Evolutionary conservation across 2,329 filamentous ascomycete genomes (phyloP).

Genomic region (Epichloe typhina): DNA sequence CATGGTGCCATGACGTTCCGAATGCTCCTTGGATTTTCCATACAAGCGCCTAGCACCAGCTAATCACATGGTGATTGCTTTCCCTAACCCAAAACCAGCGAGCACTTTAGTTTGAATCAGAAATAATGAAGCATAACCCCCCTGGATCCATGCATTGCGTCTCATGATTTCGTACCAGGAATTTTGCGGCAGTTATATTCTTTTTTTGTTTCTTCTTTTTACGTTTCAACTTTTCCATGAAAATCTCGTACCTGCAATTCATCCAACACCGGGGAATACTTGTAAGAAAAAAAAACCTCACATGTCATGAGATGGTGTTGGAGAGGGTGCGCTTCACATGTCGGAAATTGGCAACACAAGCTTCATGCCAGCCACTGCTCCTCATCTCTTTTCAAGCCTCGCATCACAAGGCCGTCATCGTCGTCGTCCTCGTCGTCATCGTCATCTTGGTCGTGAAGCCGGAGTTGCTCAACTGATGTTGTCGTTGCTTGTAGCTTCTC

Average conservation of each 20-base stretch:
- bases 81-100: neutral
- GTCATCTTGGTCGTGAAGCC: conserved; percentile 28
- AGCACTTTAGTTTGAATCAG: neutral
- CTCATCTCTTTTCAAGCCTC: conserved; percentile 41
- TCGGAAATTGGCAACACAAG: neutral
- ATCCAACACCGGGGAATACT: neutral
- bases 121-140: neutral
- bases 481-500: conserved; percentile 22
- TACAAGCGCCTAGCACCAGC: too few species aligned
- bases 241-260: neutral
- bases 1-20: too few species aligned
- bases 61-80: neutral
- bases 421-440: conserved; percentile 36
- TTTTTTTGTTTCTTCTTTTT: neutral
- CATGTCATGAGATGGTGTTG: neutral
- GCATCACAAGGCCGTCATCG: conserved; percentile 46
- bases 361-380: conserved; percentile 44
- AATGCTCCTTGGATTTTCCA: too few species aligned
- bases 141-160: neutral
- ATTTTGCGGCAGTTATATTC: neutral
- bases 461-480: conserved; percentile 25
- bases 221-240: neutral
- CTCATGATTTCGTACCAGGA: neutral
- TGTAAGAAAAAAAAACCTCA: neutral
- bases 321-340: neutral